Evolutionary conservation across 176 grass and related monocot species (phyloP).

Genomic region (Pharus latifolius): DNA sequence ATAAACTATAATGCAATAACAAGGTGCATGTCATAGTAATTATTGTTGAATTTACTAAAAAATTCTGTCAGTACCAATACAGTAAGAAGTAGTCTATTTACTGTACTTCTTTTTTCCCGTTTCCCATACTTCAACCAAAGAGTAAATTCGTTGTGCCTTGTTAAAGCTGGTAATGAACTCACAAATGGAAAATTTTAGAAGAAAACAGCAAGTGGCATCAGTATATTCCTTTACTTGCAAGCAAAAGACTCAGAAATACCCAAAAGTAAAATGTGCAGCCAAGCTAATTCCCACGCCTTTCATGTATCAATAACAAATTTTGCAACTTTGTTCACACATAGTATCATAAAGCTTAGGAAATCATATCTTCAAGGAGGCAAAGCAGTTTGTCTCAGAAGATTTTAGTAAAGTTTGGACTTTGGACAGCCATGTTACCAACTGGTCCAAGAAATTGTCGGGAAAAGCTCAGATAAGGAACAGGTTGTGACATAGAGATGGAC

Average conservation of each 20-base stretch:
- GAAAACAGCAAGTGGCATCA: neutral
- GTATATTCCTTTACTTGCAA: neutral
- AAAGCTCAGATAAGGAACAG: no score
- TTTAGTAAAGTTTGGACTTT: neutral
- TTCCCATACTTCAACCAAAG: no score
- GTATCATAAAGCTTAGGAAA: neutral
- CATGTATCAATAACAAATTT: neutral
- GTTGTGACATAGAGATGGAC: no score
- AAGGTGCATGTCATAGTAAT: no score
- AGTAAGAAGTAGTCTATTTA: no score
- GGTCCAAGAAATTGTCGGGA: no score
- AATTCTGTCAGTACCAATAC: constrained; percentile 75
- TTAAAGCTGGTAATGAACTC: no score
- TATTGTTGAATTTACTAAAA: neutral
- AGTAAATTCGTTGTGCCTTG: no score
- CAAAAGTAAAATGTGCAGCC: neutral
- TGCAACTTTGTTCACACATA: neutral
- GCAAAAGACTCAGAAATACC: neutral
- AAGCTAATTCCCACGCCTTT: neutral
- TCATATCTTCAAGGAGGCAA: neutral
- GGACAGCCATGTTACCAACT: neutral
- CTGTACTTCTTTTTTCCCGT: no score
- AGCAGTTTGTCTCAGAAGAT: neutral
- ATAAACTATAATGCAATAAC: neutral
- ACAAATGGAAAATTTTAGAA: no score